Evolutionary conservation across 2,329 filamentous ascomycete species (phyloP).

Genomic region (Talaromyces verruculosus): DNA sequence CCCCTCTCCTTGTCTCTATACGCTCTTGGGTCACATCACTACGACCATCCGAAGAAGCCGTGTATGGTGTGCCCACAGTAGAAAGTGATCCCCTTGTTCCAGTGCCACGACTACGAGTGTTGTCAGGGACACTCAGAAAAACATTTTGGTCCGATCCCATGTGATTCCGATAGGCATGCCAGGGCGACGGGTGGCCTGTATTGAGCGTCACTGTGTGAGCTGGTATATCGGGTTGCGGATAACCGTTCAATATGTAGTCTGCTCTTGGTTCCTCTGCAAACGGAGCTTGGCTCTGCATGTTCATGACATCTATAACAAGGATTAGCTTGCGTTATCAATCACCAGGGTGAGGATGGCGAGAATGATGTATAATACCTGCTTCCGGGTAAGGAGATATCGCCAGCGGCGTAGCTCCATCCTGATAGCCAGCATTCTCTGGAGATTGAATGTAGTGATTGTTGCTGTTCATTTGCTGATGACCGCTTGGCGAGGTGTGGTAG

Average conservation of each 20-base stretch:
- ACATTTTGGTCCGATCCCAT: too few relatives aligned
- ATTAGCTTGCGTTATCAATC: background rate
- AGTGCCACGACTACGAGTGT: background rate
- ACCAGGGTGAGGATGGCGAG: background rate
- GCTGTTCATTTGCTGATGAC: background rate
- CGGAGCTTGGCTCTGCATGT: background rate
- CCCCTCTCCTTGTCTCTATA: constrained; percentile 4
- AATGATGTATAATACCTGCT: background rate
- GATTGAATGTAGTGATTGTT: background rate
- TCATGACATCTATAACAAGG: background rate
- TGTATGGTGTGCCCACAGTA: background rate
- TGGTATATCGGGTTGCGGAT: background rate
- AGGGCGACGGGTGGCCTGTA: background rate
- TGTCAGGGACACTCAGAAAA: background rate
- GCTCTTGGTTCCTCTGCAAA: background rate
- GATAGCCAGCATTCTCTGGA: background rate
- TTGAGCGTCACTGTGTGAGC: background rate
- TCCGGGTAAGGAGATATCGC: background rate
- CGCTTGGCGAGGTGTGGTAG: background rate
- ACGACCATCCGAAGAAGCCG: background rate
- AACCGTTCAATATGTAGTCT: background rate
- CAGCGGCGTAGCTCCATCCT: background rate
- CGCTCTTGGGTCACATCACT: background rate
- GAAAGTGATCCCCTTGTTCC: background rate
- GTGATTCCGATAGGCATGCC: background rate